Evolutionary conservation across 1,284 basidiomycete species (phyloP), one percentile per base, ranked within the genome.

Genomic region (Boletus albobrunnescens): DNA sequence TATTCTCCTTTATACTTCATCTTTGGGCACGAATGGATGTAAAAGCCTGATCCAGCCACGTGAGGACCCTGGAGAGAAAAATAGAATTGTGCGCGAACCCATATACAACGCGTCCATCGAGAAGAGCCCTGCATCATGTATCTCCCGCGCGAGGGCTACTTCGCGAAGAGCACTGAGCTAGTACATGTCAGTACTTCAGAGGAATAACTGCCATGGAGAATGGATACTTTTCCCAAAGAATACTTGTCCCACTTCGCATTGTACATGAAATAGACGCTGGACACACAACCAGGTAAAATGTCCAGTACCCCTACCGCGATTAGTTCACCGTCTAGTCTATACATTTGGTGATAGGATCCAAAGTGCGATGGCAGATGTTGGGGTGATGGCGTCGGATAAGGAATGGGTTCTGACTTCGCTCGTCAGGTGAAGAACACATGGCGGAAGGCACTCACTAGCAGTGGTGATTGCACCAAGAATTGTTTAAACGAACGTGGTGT

Each of bases 1-100:
- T 94, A 99, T 45, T 95, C 90, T 20, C 84, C 93, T 67, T 99
- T 99, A 71, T 99, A 99, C 50, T 78, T 77, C 96, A 99, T 99
- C 70, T 99, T 99, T 46, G 74, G 80, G 59, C 94, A 99, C 0
- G 85, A 83, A 56, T 95, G 80, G 42, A 97, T 87, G 67, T 96
- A 97, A 67, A 84, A 96, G 3, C 94, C 93, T 94, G 38, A 24
- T 11, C 30, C 7, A 22, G 36, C 37, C 9, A 17, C n/a, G 30
- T 52, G 26, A 41, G 27, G n/a, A n/a, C n/a, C n/a, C n/a, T n/a
- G n/a, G n/a, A n/a, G n/a, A n/a, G n/a, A 11, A 16, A 17, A 17
- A 41, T 30, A 8, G 13, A 32, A 39, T 42, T 13, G 5, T 11
- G 33, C 77, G 51, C 54, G n/a, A n/a, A 91, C 92, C 93, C 84